Percentiles rank a stretch among this genome's conserved stretches.
These are phyloP conservation scores for Leptographium procerum DNA, from an alignment of 2,329 filamentous ascomycete species.

Conservation along the genomic window DNA sequence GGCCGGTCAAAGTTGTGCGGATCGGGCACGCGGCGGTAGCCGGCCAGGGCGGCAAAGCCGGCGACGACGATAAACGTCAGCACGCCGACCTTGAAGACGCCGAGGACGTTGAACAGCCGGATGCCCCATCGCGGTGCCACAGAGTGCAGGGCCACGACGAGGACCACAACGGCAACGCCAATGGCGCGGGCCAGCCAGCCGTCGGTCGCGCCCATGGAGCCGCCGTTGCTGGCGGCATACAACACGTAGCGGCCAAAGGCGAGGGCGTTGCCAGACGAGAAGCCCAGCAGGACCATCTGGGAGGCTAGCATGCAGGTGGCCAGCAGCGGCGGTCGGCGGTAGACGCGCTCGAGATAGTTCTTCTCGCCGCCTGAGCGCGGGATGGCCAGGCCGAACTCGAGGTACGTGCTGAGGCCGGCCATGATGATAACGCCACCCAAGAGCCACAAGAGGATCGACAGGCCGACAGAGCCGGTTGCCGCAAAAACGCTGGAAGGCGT, in stretches of 20 bases:
- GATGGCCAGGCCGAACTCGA: conserved; percentile 31
- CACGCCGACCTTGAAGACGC: conserved; percentile 36
- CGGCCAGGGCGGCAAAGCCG: conserved; percentile 22
- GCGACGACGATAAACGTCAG: conserved; percentile 33
- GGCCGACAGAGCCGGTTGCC: conserved; percentile 41
- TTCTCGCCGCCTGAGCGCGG: conserved; percentile 37
- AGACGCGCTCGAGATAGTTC: conserved; percentile 41
- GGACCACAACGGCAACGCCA: conserved; percentile 32
- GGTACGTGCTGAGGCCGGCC: conserved; percentile 31
- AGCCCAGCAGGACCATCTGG: conserved; percentile 36
- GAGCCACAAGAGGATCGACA: conserved; percentile 42
- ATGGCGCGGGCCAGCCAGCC: conserved; percentile 38
- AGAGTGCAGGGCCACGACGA: conserved; percentile 33
- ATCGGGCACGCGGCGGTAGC: conserved; percentile 10
- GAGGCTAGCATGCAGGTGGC: conserved; percentile 41
- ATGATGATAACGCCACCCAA: conserved; percentile 33
- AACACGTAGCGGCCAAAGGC: conserved; percentile 40
- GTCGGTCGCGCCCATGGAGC: conserved; percentile 23
- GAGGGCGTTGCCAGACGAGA: conserved; percentile 38
- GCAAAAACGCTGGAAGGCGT: conserved; percentile 44
- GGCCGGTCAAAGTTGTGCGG: conserved; percentile 3
- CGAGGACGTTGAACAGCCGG: conserved; percentile 34
- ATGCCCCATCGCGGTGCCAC: conserved; percentile 32
- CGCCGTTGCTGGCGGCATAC: conserved; percentile 19
- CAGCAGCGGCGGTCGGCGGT: conserved; percentile 35